Evolutionary conservation across 495 filamentous ascomycete species (phyloP), one percentile per base, ranked within the genome.

Genomic region (Penicillium cosmopolitanum): DNA sequence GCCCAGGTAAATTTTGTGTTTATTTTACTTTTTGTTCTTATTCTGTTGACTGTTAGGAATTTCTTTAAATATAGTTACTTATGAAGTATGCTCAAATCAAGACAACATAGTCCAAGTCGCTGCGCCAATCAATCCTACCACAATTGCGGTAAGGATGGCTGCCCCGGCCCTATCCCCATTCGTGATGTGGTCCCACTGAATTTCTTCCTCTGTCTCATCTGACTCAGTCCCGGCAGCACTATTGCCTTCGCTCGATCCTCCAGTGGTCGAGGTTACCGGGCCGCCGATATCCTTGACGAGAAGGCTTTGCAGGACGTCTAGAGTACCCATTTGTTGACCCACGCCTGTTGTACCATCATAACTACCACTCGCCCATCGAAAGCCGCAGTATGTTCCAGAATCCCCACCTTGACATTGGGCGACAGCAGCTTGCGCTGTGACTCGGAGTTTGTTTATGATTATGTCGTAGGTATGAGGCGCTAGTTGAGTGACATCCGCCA

Each of bases 271-370:
- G 21, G 57, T 57, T 28, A 60, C 56, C 0, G 56, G 56, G 0
- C 48, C 61, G 43, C 42, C 35, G 9, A 54, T 36, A 19, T 48
- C 40, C 34, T 47, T 50, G 28, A 36, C 47, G 21, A 64, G 61
- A 11, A 60, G 53, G 0, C 56, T 83, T 50, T 87, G 77, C 3
- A 92, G 79, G 16, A 89, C 81, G 53, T 90, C 86, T 68, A 93
- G 76, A 2, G 85, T 87, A 5, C 83, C 82, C 82, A 93, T 85
- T 66, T 91, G 84, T 72, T 92, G 86, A 4, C 89, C 88, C 10
- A 77, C 65, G 10, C 76, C 77, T 8, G 50, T 57, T 1, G 60
- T 67, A 0, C 69, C 71, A 56, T 79, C 76, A 48, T 61, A 81
- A 16, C 53, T 66, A 3, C 68, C 71, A 10, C 63, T 66, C 31